A percentile compares a stretch with the other conserved stretches of the same genome.
These are phyloP conservation scores for Macaranga tanarius DNA, from an alignment of 441 rosid species.

Conservation along the genomic window DNA sequence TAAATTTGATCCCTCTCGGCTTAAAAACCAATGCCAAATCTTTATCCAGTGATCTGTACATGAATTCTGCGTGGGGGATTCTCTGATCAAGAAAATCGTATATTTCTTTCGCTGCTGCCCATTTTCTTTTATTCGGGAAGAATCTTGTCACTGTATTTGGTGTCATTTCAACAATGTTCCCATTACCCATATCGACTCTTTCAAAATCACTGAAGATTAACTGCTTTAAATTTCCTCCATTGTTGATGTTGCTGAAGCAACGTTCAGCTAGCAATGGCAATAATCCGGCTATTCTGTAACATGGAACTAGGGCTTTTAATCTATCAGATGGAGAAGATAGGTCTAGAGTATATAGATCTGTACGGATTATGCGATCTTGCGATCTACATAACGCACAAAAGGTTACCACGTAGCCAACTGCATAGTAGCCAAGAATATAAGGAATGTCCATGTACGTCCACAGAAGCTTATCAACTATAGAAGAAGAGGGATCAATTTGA, in stretches of 20 bases:
- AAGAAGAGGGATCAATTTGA: slow-evolving; percentile 56
- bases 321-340: slow-evolving; percentile 61
- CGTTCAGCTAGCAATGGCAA: slow-evolving; percentile 72
- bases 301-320: slow-evolving; percentile 73
- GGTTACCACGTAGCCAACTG: slow-evolving; percentile 65
- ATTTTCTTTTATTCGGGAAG: slow-evolving; percentile 59
- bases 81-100: slow-evolving; percentile 73
- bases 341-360: slow-evolving; percentile 70
- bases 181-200: slow-evolving; percentile 49
- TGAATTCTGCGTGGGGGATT: slow-evolving; percentile 75
- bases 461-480: slow-evolving; percentile 65
- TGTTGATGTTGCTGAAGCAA: slow-evolving; percentile 37
- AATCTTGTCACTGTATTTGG: slow-evolving; percentile 61
- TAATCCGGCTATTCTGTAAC: slow-evolving; percentile 75
- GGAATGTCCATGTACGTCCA: slow-evolving; percentile 91
- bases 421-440: slow-evolving; percentile 76
- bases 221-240: slow-evolving; percentile 31
- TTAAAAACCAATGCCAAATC: slow-evolving; percentile 61
- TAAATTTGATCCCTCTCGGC: slow-evolving; percentile 68
- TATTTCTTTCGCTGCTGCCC: slow-evolving; percentile 69
- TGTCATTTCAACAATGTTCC: slow-evolving; percentile 56
- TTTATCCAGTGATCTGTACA: slow-evolving; percentile 50
- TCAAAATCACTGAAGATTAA: slow-evolving; percentile 69
- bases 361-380: slow-evolving; percentile 59
- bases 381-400: slow-evolving; percentile 74